phyloP scores from a whole-genome alignment of 345 rosid genomes.

The Limnanthes douglasii region DNA sequence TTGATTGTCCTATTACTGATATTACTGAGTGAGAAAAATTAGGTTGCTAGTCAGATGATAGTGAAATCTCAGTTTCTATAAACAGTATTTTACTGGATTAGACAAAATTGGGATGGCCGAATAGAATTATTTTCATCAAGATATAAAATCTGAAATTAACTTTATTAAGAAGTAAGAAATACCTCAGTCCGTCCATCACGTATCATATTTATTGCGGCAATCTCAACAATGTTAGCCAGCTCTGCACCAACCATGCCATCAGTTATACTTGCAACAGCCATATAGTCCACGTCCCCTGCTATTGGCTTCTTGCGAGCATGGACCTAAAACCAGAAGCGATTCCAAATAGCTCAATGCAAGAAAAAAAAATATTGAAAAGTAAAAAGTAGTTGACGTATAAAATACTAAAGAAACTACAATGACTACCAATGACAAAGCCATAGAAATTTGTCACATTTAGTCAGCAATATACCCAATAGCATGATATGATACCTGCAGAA shows the following conservation, averaged over 20 bases:
- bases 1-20: too few relatives aligned
- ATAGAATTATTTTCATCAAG: too few relatives aligned
- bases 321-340: conserved; percentile 27
- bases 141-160: too few relatives aligned
- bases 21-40: too few relatives aligned
- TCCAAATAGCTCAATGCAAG: not conserved
- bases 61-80: too few relatives aligned
- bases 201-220: conserved; percentile 88
- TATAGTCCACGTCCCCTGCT: conserved; percentile 88
- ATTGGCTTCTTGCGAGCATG: conserved; percentile 94
- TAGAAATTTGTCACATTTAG: too few relatives aligned
- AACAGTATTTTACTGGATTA: too few relatives aligned
- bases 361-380: not conserved
- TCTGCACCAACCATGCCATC: conserved; percentile 99
- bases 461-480: too few relatives aligned
- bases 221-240: conserved; percentile 85
- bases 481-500: conserved; percentile 43
- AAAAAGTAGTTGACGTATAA: conserved; percentile 1
- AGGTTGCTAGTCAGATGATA: too few relatives aligned
- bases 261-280: conserved; percentile 86
- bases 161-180: conserved; percentile 6
- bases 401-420: too few relatives aligned
- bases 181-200: conserved; percentile 93
- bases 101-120: too few relatives aligned
- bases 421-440: too few relatives aligned